These are phyloP conservation scores for Podospora conica DNA, from an alignment of 495 filamentous ascomycete species.

Conservation along the genomic window DNA sequence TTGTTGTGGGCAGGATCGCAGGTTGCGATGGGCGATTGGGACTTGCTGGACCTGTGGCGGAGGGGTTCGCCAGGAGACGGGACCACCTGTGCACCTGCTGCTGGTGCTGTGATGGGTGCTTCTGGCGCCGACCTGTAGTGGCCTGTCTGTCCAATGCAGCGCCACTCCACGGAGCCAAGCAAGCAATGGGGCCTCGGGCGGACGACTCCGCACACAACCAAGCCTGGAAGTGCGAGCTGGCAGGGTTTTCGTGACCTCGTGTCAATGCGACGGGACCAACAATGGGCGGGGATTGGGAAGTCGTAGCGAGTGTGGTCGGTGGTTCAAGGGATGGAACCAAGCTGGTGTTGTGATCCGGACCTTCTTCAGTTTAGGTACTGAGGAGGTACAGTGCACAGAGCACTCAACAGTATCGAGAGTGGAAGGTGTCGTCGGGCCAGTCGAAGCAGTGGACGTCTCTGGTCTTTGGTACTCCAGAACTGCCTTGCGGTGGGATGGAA, in stretches of 20 bases:
- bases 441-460: not conserved
- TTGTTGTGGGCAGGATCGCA: constrained; percentile 19
- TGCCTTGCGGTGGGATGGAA: not conserved
- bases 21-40: constrained; percentile 16
- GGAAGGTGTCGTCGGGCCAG: not conserved
- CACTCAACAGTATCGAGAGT: not conserved
- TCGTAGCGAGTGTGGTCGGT: not conserved
- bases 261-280: not conserved
- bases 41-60: constrained; percentile 17
- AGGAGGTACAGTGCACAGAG: not conserved
- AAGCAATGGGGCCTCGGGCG: not conserved
- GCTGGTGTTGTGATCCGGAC: not conserved
- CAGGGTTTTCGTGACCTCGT: not conserved
- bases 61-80: constrained; percentile 26
- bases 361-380: not conserved
- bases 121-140: not conserved
- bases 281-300: too few species aligned
- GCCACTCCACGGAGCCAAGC: not conserved
- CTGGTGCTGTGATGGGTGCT: too few species aligned
- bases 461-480: not conserved
- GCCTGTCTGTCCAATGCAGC: not conserved
- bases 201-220: not conserved
- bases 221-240: not conserved
- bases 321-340: not conserved
- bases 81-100: constrained; percentile 13